Evolutionary conservation across 2,329 filamentous ascomycete species (phyloP), one percentile per base, ranked within the genome.

Genomic region (Talaromyces sp.): DNA sequence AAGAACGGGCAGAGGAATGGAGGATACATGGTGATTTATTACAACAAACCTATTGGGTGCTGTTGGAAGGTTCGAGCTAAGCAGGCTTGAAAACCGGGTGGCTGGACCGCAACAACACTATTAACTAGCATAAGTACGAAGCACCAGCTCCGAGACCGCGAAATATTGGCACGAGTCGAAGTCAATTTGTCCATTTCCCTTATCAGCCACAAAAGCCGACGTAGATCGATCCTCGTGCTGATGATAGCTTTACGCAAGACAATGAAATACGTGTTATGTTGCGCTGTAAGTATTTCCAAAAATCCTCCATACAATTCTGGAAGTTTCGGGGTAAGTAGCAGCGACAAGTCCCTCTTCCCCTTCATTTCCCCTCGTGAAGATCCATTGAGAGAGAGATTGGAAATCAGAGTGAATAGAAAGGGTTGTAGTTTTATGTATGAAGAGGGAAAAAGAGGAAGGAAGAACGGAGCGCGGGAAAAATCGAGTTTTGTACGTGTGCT

Each of bases 31-130:
- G 87, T 72, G 92, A 8, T 80, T 92, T 6, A 88, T 83, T 65
- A 83, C 84, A 1, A 12, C 12, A 14, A 92, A 92, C 69, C 85
- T 89, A 2, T 92, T 92, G 69, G 89, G 92, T 69, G 76, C 88
- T 69, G 76, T 88, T 17, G 89, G 89, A 0, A 86, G 88, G 0
- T 80, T 79, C 62, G 78, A 79, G 1, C 78, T 81, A 5, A 5
- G 6, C 5, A 88, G 88, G 0, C 75, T 91, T 74, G 80, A 82
- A 82, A 66, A 82, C 85, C 26, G 84, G 81, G 12, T 91, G 87
- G 85, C 82, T 92, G 6, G 87, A 91, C 74, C 77, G 88, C 27
- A 69, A 5, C 26, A 26, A 5, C 14, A 82, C 83, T 0, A 78
- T 72, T 9, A 87, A 87, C 2, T 91, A 26, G 5, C 26, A n/a